Evolutionary conservation across 495 filamentous ascomycete genomes (phyloP), one percentile per base, ranked within the genome.

Genomic region (Glarea lozoyensis): DNA sequence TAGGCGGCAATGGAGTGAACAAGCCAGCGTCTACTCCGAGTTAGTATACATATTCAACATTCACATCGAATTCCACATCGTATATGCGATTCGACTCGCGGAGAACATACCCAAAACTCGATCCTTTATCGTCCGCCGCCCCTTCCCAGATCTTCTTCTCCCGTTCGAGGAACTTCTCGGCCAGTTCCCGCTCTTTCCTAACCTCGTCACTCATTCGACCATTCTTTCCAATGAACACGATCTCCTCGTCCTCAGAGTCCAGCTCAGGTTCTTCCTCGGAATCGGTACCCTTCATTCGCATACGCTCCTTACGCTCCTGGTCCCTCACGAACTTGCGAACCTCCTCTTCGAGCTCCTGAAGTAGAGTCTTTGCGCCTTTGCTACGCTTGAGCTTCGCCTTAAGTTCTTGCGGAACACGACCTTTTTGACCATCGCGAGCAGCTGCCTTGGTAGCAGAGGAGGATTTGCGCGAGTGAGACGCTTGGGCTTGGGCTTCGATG

Each of bases 1-100:
- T 98, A 97, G 5, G 79, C 69, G 16, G 87, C 93, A 49, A 98
- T 86, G 37, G 79, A 82, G 64, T 98, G 88, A 3, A 95, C 88
- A 42, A 98, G 76, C 85, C 87, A 98, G 37, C 92, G 83, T 49
- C 86, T 93, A 24, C 37, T 29, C 18, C 37, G 10, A 13, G 12
- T 12, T 19, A 17, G n/a, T n/a, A n/a, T 20, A 44, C 5, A 21
- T 1, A 13, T 13, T 29, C 27, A 15, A 27, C 10, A 13, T 10
- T 4, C 13, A 30, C 16, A 29, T 6, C 4, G 2, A 34, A 32
- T 11, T 20, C 24, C n/a, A 37, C 7, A 29, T 29, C 10, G n/a
- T n/a, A n/a, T n/a, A n/a, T n/a, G n/a, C n/a, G n/a, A n/a, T n/a
- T n/a, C n/a, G n/a, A n/a, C n/a, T n/a, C n/a, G n/a, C n/a, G n/a